A percentile compares a stretch with the other conserved stretches of the same genome.
Conservation (phyloP, 768 basidiomycete species). For the Pulveroboletus sp. region DNA sequence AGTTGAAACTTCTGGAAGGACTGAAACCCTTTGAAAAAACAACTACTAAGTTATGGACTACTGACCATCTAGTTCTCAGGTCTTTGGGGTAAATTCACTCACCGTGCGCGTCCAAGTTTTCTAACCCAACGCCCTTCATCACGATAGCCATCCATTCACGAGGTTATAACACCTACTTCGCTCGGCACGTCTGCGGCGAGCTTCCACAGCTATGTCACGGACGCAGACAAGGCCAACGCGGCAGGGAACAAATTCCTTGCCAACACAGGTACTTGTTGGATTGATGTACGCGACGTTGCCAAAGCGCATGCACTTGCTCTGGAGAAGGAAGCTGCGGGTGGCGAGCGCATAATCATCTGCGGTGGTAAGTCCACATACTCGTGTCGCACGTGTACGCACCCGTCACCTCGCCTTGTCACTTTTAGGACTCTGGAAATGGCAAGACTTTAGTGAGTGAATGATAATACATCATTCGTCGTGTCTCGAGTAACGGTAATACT, state of each 20-base stretch:
- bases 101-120: no score
- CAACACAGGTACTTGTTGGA: conserved; percentile 32
- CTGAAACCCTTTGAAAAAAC: not conserved
- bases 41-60: no score
- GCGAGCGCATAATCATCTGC: conserved; percentile 55
- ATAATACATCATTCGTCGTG: no score
- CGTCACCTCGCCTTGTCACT: no score
- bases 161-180: conserved; percentile 30
- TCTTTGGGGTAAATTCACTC: conserved; percentile 25
- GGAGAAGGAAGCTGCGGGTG: conserved; percentile 48
- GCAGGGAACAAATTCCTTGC: conserved; percentile 25
- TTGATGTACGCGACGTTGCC: conserved; percentile 57
- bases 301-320: conserved; percentile 53
- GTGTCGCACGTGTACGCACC: no score
- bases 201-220: conserved; percentile 35
- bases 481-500: not conserved
- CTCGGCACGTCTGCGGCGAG: conserved; percentile 40
- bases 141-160: conserved; percentile 43
- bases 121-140: not conserved
- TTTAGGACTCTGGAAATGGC: conserved; percentile 29
- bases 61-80: conserved; percentile 10
- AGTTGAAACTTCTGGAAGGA: conserved; percentile 2
- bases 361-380: conserved; percentile 20
- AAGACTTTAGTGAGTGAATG: conserved; percentile 27
- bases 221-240: conserved; percentile 16